Percentiles rank a stretch among this genome's conserved stretches.
These are phyloP conservation scores for Pseudovirgaria hyperparasitica DNA, from an alignment of 2,329 filamentous ascomycete species.

Conservation along the genomic window DNA sequence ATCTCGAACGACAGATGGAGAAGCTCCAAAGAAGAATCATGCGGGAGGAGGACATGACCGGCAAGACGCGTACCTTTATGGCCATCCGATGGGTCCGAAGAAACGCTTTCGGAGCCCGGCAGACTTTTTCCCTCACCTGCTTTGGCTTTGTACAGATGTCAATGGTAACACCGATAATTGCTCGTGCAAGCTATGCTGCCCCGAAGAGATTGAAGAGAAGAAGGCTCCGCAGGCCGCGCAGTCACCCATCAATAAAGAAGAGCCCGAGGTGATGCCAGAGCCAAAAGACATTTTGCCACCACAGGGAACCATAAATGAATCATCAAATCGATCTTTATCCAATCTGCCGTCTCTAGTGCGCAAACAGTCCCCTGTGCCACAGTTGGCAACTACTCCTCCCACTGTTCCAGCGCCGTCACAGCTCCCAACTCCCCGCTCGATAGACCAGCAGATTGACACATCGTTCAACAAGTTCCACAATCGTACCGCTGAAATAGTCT, in stretches of 20 bases:
- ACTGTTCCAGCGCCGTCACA: conserved; percentile 18
- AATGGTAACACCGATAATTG: conserved; percentile 42
- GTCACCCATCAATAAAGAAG: conserved; percentile 15
- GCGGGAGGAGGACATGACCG: conserved; percentile 39
- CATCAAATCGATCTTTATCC: conserved; percentile 10
- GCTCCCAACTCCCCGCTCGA: conserved; percentile 26
- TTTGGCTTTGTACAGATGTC: conserved; percentile 43
- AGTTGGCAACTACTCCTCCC: conserved; percentile 11
- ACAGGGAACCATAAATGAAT: too few relatives aligned
- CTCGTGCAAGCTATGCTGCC: conserved; percentile 44
- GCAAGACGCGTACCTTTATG: conserved; percentile 48
- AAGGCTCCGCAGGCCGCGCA: conserved; percentile 13
- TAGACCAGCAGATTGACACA: conserved; percentile 38
- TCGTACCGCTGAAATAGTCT: conserved; percentile 42
- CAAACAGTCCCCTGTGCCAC: conserved; percentile 11
- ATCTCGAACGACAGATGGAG: conserved; percentile 32
- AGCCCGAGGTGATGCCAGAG: conserved; percentile 6
- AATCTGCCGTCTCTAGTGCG: conserved; percentile 3
- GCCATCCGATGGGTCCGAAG: conserved; percentile 42
- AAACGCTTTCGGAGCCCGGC: conserved; percentile 46
- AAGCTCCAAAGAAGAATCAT: conserved; percentile 31
- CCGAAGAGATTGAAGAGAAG: conserved; percentile 35
- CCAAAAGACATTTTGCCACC: too few relatives aligned
- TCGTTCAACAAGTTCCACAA: conserved; percentile 37
- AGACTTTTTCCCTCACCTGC: conserved; percentile 47